Percentiles rank a stretch among this genome's conserved stretches.
phyloP scores from a whole-genome alignment of 2,329 filamentous ascomycete species.

The Metarhizium album region DNA sequence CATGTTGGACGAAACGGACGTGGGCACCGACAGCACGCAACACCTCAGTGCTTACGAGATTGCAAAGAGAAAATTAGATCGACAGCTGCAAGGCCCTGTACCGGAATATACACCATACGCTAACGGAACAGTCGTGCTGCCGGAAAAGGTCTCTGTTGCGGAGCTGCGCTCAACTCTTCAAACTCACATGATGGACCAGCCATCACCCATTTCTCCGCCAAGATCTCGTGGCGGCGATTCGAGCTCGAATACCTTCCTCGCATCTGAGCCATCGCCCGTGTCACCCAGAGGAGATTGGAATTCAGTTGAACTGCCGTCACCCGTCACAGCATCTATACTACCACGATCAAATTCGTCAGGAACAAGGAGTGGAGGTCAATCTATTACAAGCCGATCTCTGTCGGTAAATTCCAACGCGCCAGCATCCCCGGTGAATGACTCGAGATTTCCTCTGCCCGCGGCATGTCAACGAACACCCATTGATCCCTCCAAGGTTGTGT shows the following conservation, averaged over 20 bases:
- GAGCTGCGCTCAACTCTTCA: constrained; percentile 6
- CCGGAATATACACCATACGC: constrained; percentile 37
- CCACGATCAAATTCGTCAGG: constrained; percentile 12
- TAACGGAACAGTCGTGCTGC: constrained; percentile 14
- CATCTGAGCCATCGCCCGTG: constrained; percentile 36
- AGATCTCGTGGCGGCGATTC: constrained; percentile 12
- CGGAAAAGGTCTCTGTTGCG: constrained; percentile 19
- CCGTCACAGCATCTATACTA: constrained; percentile 24
- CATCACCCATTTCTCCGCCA: constrained; percentile 11
- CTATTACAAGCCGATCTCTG: constrained; percentile 5
- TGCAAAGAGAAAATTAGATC: constrained; percentile 38
- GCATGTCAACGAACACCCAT: constrained; percentile 39
- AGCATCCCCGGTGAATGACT: not conserved
- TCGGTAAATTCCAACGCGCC: constrained; percentile 3
- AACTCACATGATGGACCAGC: constrained; percentile 10
- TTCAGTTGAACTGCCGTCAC: constrained; percentile 30
- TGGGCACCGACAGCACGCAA: constrained; percentile 29
- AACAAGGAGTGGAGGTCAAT: constrained; percentile 9
- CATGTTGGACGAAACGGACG: constrained; percentile 27
- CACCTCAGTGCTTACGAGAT: constrained; percentile 38
- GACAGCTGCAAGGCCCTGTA: constrained; percentile 38
- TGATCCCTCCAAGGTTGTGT: constrained; percentile 41
- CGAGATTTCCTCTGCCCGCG: constrained; percentile 4
- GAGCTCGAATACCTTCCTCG: constrained; percentile 25
- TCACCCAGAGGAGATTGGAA: constrained; percentile 35